phyloP scores from a whole-genome alignment of 2,329 filamentous ascomycete species.

The Talaromyces sp. region DNA sequence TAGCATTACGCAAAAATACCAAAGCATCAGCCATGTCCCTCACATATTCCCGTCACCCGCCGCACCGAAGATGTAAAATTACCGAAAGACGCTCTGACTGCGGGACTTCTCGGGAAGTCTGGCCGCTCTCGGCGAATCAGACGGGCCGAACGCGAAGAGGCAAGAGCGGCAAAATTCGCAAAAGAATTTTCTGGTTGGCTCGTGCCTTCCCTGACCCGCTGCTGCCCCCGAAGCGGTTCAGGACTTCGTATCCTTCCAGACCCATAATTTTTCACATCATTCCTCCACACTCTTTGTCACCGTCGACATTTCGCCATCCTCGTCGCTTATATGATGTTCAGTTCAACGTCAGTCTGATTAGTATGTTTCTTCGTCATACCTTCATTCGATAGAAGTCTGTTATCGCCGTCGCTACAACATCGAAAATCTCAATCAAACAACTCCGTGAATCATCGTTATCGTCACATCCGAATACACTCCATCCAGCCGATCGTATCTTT shows the following conservation, averaged over 20 bases:
- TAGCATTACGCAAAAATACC: neutral
- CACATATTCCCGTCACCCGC: neutral
- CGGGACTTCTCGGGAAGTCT: conserved; percentile 9
- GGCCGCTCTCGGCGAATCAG: conserved; percentile 6
- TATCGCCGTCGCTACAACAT: neutral
- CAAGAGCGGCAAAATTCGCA: neutral
- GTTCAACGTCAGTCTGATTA: neutral
- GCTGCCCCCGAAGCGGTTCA: conserved; percentile 1
- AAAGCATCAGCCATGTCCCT: neutral
- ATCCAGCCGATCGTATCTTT: neutral
- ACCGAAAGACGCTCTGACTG: neutral
- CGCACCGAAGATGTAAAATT: neutral
- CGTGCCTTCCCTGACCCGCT: conserved; percentile 6
- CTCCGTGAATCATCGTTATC: neutral
- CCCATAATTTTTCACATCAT: conserved; percentile 6
- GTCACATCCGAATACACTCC: neutral
- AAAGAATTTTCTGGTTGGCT: neutral
- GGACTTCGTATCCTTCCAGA: neutral
- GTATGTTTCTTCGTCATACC: neutral
- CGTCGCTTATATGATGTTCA: neutral
- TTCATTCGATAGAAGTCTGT: neutral
- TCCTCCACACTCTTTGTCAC: neutral
- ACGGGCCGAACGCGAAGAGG: neutral
- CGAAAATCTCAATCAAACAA: neutral
- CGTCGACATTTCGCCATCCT: conserved; percentile 9